Percentiles rank a stretch among this genome's conserved stretches.
These are phyloP conservation scores for Hyphopichia burtonii DNA, from an alignment of 1,139 yeast genomes.

Conservation along the genomic window DNA sequence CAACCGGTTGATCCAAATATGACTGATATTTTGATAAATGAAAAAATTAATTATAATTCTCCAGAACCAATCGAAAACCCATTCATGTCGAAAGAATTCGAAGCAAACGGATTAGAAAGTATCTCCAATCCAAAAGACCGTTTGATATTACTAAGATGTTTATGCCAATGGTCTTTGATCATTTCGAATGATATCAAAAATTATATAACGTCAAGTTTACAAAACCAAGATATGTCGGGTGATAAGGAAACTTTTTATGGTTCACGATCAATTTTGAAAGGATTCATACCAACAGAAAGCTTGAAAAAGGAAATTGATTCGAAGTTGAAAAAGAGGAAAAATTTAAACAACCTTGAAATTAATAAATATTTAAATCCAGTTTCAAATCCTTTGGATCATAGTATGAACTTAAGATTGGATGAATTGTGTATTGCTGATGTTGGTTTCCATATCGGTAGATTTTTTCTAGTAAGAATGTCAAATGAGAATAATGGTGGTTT, in stretches of 20 bases:
- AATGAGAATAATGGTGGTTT: constrained; percentile 41
- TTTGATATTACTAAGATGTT: constrained; percentile 42
- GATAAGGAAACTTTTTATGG: constrained; percentile 47
- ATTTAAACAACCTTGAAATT: constrained; percentile 16
- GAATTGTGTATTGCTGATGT: constrained; percentile 48
- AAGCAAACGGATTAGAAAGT: constrained; percentile 42
- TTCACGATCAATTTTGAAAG: constrained; percentile 38
- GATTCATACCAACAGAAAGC: constrained; percentile 33
- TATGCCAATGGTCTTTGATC: constrained; percentile 50
- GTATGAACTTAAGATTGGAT: constrained; percentile 36
- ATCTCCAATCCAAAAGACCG: constrained; percentile 43
- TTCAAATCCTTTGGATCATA: constrained; percentile 40
- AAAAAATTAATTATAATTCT: constrained; percentile 11
- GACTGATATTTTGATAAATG: constrained; percentile 35
- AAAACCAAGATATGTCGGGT: constrained; percentile 42
- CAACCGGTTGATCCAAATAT: constrained; percentile 37
- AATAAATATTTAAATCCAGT: constrained; percentile 43
- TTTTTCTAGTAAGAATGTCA: constrained; percentile 45
- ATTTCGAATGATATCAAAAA: constrained; percentile 44
- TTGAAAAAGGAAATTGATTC: constrained; percentile 31
- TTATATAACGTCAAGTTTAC: constrained; percentile 28
- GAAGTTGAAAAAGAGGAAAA: constrained; percentile 28
- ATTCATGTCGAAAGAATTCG: constrained; percentile 34
- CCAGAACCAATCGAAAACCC: constrained; percentile 26
- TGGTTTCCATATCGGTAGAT: constrained; percentile 47